Base-by-base conservation (phyloP, 2,329 filamentous ascomycete species). In the Beauveria brongniartii region DNA sequence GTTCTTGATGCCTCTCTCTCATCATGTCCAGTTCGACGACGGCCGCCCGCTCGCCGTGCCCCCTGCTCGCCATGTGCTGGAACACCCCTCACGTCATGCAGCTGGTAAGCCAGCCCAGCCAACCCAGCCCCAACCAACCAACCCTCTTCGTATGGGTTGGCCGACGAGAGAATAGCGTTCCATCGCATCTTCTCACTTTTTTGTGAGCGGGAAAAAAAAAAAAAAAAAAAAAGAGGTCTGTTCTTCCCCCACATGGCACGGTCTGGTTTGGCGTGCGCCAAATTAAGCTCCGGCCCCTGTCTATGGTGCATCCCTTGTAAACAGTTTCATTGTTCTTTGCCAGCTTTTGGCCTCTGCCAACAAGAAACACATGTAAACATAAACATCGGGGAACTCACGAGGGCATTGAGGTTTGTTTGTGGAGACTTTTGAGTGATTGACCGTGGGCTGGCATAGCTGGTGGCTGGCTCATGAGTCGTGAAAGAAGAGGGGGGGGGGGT, bases 21-120 rank as follows among this genome's bases (percentile, higher is more conserved):
- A 46, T 44, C 6, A 43, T 44, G 22, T 58, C 28, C 34, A 40
- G n/a, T 43, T 47, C 10, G 24, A 50, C 46, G 16, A 18, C 37
- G 34, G 30, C 22, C 22, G 55, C 50, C 14, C 6, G 24, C 47
- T 20, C 26, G 12, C 43, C 46, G n/a, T 28, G n/a, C 14, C 55
- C 55, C 55, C 55, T 58, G 55, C 46, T 51, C 34, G 55, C 55
- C 55, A 58, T 58, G 55, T 58, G 46, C 46, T 51, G 46, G 34
- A 5, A 5, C 55, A 51, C 24, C 37, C 55, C 46, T 51, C 46
- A 58, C 43, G 44, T 28, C 46, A 58, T 58, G 55, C 34, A 51
- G 46, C 47, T 57, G 46, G 26, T 22, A n/a, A 3, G 26, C 26
- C 26, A 26, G 26, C 22, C 26, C 26, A 26, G 22, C 22, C 2